Conservation (phyloP, 129 eudicot species). For the Arctium lappa region DNA sequence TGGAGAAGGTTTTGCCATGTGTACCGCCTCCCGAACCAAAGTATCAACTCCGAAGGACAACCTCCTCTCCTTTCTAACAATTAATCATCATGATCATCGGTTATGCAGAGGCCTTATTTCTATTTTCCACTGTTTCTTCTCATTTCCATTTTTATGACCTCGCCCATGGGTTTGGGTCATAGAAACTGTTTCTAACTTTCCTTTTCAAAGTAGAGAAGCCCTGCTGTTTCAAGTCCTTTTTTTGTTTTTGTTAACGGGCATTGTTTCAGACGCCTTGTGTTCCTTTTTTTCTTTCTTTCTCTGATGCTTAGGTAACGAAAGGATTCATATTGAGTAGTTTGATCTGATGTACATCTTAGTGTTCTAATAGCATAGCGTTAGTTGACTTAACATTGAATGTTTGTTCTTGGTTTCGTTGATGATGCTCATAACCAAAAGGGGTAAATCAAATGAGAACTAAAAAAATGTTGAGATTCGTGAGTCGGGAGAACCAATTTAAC, state of each 20-base stretch:
- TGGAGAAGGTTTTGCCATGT: slow-evolving; percentile 65
- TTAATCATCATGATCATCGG: neutral
- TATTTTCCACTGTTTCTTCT: slow-evolving; percentile 5
- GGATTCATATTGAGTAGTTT: slow-evolving; percentile 13
- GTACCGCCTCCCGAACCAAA: slow-evolving; percentile 67
- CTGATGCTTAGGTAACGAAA: neutral
- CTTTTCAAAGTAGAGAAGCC: slow-evolving; percentile 1
- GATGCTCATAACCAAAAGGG: neutral
- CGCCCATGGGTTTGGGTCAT: neutral
- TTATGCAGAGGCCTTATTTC: slow-evolving; percentile 28
- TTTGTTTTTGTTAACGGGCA: neutral
- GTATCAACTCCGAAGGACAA: slow-evolving; percentile 74
- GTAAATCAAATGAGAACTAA: neutral
- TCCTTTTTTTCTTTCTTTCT: neutral
- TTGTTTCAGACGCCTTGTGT: slow-evolving; percentile 4
- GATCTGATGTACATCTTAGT: slow-evolving; percentile 28
- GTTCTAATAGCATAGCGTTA: slow-evolving; percentile 2
- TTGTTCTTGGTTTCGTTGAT: slow-evolving; percentile 2
- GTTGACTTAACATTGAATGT: neutral
- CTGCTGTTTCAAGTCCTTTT: neutral
- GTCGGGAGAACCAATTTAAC: neutral
- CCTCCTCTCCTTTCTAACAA: slow-evolving; percentile 56
- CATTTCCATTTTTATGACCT: neutral
- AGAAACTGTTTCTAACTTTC: neutral
- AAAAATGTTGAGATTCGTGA: neutral